Evolutionary conservation across 1,284 basidiomycete species (phyloP).

Genomic region (Pholiota adiposa): DNA sequence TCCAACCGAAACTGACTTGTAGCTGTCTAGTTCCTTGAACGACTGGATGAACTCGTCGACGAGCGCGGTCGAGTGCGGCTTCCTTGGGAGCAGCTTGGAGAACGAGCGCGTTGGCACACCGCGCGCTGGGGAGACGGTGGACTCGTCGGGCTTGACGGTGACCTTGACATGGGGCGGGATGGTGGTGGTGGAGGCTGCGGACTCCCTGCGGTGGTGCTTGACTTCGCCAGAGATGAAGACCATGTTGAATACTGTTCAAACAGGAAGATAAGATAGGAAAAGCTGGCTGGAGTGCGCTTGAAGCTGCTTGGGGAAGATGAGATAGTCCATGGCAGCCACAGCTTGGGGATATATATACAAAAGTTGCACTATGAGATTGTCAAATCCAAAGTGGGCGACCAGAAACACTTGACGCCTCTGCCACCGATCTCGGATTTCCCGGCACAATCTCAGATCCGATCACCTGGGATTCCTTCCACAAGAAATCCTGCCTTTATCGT

Average conservation of each 20-base stretch:
- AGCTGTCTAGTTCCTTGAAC: slow-evolving; percentile 53
- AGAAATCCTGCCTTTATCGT: neutral
- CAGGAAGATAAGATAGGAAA: slow-evolving; percentile 13
- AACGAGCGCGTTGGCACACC: slow-evolving; percentile 20
- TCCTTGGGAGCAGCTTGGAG: slow-evolving; percentile 20
- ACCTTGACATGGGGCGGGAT: slow-evolving; percentile 29
- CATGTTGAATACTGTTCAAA: slow-evolving; percentile 24
- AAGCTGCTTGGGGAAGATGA: neutral
- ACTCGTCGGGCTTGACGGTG: slow-evolving; percentile 22
- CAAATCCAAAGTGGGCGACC: slow-evolving; percentile 11
- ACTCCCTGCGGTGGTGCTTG: slow-evolving; percentile 32
- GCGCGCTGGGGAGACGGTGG: too few species aligned
- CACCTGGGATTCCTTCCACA: neutral
- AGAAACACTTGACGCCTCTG: slow-evolving; percentile 1
- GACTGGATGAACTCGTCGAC: slow-evolving; percentile 53
- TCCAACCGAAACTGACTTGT: slow-evolving; percentile 48
- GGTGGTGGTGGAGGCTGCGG: slow-evolving; percentile 24
- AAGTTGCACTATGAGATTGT: slow-evolving; percentile 14
- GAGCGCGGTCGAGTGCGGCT: slow-evolving; percentile 35
- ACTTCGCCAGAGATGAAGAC: slow-evolving; percentile 35
- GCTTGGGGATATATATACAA: slow-evolving; percentile 23
- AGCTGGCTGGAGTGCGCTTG: neutral
- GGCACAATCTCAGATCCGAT: slow-evolving; percentile 4
- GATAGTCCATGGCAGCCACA: slow-evolving; percentile 19
- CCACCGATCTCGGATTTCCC: neutral